Base-by-base conservation (phyloP, 2,329 filamentous ascomycete species). In the Dactylellina sp. region DNA sequence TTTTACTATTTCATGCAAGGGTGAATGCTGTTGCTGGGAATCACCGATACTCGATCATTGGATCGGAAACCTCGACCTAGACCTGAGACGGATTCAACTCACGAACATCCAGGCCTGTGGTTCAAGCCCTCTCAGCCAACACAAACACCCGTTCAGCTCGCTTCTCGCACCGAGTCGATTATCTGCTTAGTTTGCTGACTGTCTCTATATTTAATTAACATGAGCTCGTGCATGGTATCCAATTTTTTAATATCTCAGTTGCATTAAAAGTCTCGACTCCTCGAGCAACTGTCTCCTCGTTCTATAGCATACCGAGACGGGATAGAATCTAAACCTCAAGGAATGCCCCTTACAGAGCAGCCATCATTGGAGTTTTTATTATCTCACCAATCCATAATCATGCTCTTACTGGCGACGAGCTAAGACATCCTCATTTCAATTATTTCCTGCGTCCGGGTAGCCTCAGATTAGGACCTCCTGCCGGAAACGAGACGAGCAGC, bases 341-440 rank as follows among this genome's bases (percentile, higher is more conserved):
- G 68, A 55, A 60, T 55, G 37, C 42, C 66, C 60, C 68, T 65
- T 72, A 60, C 68, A 60, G 22, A 14, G 22, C 35, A 59, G 46
- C 37, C 55, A 32, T 44, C 44, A 7, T 53, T 53, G 24, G 63
- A 44, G 12, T 4, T 53, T 46, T 50, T 37, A 50, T 50, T 65
- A 18, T 32, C 9, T 11, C 22, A n/a, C 11, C 5, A 9, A 32
- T 32, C 28, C 28, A 32, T 32, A 9, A 32, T 32, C 28, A 9
- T 32, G 14, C 37, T 64, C 28, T 59, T 24, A 72, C 44, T 65
- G 68, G 60, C 68, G 35, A 59, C 46, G 35, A 44, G 46, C 56
- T 59, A 72, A 72, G 68, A 72, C 68, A 72, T 49, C 37, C 28
- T 72, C 68, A 72, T 72, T 72, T 72, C 68, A 44, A 60, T 53